Conservation (phyloP, 2,329 filamentous ascomycete genomes). For the Elsinoe perseae region DNA sequence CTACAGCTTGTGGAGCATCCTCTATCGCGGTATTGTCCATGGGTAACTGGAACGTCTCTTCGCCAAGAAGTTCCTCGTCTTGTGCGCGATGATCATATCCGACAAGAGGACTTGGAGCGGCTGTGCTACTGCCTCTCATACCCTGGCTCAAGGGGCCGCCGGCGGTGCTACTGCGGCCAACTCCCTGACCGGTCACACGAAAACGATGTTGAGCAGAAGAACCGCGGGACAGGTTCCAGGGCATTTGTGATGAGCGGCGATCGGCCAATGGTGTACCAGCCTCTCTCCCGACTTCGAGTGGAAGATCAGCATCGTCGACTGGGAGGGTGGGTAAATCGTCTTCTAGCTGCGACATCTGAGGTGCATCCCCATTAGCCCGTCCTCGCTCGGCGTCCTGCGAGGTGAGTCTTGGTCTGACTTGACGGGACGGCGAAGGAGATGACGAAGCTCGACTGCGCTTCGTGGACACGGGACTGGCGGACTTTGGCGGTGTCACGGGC, state of each 20-base stretch:
- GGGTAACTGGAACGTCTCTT: slow-evolving; percentile 5
- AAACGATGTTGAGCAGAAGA: slow-evolving; percentile 33
- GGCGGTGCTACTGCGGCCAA: slow-evolving; percentile 14
- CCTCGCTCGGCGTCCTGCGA: slow-evolving; percentile 15
- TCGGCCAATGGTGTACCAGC: slow-evolving; percentile 60
- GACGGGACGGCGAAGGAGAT: not conserved
- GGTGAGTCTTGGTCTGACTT: not conserved
- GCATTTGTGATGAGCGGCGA: slow-evolving; percentile 53
- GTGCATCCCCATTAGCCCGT: slow-evolving; percentile 24
- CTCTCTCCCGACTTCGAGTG: slow-evolving; percentile 61
- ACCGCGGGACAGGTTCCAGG: slow-evolving; percentile 57
- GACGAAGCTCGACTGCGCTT: slow-evolving; percentile 23
- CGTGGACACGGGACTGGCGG: not conserved
- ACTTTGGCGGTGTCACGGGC: slow-evolving; percentile 30
- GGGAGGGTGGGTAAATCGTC: slow-evolving; percentile 17
- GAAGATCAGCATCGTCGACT: slow-evolving; percentile 21
- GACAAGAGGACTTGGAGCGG: slow-evolving; percentile 54
- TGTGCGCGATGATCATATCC: slow-evolving; percentile 35
- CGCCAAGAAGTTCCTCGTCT: not conserved
- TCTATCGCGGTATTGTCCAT: not conserved
- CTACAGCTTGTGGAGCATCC: not conserved
- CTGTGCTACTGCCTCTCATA: slow-evolving; percentile 45
- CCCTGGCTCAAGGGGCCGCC: slow-evolving; percentile 32
- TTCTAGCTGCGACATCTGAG: slow-evolving; percentile 25
- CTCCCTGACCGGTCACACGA: not conserved